A percentile compares a stretch with the other conserved stretches of the same genome.
Conservation (phyloP, 345 rosid genomes). For the Salix purpurea region DNA sequence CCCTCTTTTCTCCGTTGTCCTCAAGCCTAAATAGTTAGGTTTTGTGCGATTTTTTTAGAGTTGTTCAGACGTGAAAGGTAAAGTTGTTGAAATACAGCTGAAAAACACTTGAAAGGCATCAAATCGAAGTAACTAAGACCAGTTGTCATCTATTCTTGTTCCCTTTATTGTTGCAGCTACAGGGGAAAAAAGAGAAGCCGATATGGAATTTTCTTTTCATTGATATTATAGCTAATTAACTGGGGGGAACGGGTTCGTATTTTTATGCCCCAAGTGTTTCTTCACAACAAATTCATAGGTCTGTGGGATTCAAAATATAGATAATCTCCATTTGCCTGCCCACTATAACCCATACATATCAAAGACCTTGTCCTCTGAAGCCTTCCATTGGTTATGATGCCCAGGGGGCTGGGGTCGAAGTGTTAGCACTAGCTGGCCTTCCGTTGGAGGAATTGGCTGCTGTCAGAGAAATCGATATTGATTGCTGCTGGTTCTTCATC, state of each 20-base stretch:
- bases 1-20: not conserved
- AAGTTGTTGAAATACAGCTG: not conserved
- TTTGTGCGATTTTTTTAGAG: not conserved
- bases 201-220: not conserved
- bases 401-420: constrained; percentile 57
- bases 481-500: constrained; percentile 88
- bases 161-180: not conserved
- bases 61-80: not conserved
- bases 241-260: not conserved
- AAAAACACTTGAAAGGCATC: no score
- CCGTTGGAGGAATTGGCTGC: constrained; percentile 52
- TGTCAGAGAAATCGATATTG: constrained; percentile 60
- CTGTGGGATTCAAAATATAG: constrained; percentile 48
- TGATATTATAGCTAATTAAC: not conserved
- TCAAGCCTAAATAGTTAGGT: no score
- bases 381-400: constrained; percentile 59
- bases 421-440: constrained; percentile 55
- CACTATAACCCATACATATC: constrained; percentile 50
- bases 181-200: no score
- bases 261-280: not conserved
- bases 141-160: not conserved
- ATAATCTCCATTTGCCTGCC: constrained; percentile 40
- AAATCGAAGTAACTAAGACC: no score
- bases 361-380: constrained; percentile 47
- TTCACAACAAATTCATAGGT: constrained; percentile 44